phyloP scores from a whole-genome alignment of 2,329 filamentous ascomycete genomes.

The Nemania sp. region DNA sequence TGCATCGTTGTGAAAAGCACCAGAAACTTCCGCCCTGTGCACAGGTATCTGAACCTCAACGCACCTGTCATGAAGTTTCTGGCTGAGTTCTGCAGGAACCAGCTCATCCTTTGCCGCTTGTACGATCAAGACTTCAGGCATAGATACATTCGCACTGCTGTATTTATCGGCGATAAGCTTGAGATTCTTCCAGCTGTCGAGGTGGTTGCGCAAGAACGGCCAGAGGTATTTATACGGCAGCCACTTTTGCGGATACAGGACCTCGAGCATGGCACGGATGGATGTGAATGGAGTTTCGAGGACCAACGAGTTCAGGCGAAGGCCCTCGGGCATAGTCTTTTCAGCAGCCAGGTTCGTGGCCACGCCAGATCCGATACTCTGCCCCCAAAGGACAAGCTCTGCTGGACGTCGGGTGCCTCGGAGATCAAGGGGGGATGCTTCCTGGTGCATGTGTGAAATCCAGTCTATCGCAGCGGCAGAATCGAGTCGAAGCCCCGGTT shows the following conservation, averaged over 20 bases:
- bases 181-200: constrained; percentile 59
- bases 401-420: constrained; percentile 23
- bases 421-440: constrained; percentile 14
- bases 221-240: constrained; percentile 75
- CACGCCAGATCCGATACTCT: constrained; percentile 75
- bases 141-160: constrained; percentile 21
- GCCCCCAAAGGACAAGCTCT: constrained; percentile 70
- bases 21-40: constrained; percentile 47
- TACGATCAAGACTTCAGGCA: constrained; percentile 52
- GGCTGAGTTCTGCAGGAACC: constrained; percentile 56
- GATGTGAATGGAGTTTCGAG: constrained; percentile 78
- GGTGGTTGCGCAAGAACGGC: constrained; percentile 70
- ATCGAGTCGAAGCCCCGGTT: constrained; percentile 71
- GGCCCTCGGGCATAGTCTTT: constrained; percentile 43
- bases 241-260: constrained; percentile 78
- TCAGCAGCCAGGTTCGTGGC: constrained; percentile 63
- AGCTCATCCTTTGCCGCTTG: constrained; percentile 63
- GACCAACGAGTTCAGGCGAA: constrained; percentile 55
- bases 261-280: constrained; percentile 69
- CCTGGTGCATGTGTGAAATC: constrained; percentile 53
- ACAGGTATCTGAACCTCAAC: constrained; percentile 51
- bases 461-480: constrained; percentile 66
- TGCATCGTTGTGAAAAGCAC: constrained; percentile 61
- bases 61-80: constrained; percentile 52
- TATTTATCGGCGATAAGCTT: constrained; percentile 44